phyloP scores from a whole-genome alignment of 2,329 filamentous ascomycete genomes.

The Stagonosporopsis cucurbitacearum region DNA sequence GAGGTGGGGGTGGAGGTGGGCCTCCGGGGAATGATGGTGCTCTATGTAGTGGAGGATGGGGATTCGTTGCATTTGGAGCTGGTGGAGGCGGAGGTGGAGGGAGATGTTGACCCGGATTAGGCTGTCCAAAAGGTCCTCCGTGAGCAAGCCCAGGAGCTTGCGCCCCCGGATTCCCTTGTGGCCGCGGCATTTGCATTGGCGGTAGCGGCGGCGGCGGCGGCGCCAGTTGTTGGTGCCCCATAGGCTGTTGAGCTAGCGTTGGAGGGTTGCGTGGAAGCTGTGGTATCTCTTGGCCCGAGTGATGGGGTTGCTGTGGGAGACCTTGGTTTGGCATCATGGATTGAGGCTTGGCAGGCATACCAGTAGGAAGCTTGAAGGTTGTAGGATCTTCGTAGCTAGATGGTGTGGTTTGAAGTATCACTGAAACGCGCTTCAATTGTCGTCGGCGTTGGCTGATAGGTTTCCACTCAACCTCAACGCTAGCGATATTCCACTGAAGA shows the following conservation, averaged over 20 bases:
- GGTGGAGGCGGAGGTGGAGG: constrained; percentile 12
- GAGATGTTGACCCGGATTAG: not conserved
- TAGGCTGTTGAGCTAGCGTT: not conserved
- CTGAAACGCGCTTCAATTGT: constrained; percentile 31
- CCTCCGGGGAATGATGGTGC: not conserved
- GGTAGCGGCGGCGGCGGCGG: not conserved
- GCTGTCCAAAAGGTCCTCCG: not conserved
- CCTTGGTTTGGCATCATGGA: constrained; percentile 8
- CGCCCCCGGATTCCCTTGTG: not conserved
- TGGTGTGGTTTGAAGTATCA: constrained; percentile 40
- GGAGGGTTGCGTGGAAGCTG: constrained; percentile 18
- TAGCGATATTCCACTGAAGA: constrained; percentile 38
- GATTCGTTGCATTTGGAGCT: constrained; percentile 1
- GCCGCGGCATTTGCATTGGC: constrained; percentile 9
- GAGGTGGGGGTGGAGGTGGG: too few relatives aligned
- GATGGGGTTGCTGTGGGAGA: constrained; percentile 5
- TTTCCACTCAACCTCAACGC: constrained; percentile 35
- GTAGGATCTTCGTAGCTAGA: constrained; percentile 23
- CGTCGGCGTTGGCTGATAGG: constrained; percentile 18
- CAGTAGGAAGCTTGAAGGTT: not conserved
- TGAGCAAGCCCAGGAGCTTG: not conserved
- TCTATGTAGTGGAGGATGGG: constrained; percentile 4
- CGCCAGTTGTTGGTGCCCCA: constrained; percentile 3
- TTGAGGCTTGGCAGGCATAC: constrained; percentile 11
- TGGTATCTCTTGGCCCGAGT: constrained; percentile 7